Base-by-base conservation (phyloP, 1,284 basidiomycete genomes). In the Heterobasidion occidentale region DNA sequence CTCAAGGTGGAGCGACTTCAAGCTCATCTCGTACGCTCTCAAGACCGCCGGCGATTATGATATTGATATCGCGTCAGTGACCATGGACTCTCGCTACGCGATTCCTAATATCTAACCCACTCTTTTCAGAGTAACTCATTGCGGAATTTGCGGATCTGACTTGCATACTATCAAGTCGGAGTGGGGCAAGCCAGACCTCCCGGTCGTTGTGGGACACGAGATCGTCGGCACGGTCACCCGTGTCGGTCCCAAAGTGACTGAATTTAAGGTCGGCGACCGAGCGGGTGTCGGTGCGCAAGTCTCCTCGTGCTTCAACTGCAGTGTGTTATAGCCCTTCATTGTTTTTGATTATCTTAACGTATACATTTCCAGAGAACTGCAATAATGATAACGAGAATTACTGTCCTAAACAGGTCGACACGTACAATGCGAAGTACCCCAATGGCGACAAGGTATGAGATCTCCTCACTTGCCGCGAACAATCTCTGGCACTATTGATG, bases 211-310 rank as follows among this genome's bases (percentile, higher is more conserved):
- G 45, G 76, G 77, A 36, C 84, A 87, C 67, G 84, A 86, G 68
- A 84, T 86, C 60, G 72, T 81, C 56, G 84, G 84, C n/a, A 72
- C 70, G 9, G 82, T 80, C 49, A 73, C 74, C 27, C 72, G 75
- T n/a, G 77, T 83, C 57, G 80, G 81, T 9, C 67, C 75, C 36
- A 76, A 80, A 55, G 82, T 85, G 53, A 75, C 71, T 38, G 75
- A 72, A 55, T 75, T 85, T 71, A 82, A 82, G 63, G 74, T 80
- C 47, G 84, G 84, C 52, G 80, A 86, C 65, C 72, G 81, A 15
- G 84, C 79, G 57, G 84, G 84, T 56, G 82, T 87, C 15, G 84
- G 85, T 27, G 83, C 84, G 2, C 78, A 81, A 65, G 75, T 84
- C 47, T 73, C 70, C 51, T 73, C 75, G 11, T 85, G 82, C 69